Evolutionary conservation across 495 filamentous ascomycete species (phyloP), one percentile per base, ranked within the genome.

Genomic region (Lindgomyces ingoldianus): DNA sequence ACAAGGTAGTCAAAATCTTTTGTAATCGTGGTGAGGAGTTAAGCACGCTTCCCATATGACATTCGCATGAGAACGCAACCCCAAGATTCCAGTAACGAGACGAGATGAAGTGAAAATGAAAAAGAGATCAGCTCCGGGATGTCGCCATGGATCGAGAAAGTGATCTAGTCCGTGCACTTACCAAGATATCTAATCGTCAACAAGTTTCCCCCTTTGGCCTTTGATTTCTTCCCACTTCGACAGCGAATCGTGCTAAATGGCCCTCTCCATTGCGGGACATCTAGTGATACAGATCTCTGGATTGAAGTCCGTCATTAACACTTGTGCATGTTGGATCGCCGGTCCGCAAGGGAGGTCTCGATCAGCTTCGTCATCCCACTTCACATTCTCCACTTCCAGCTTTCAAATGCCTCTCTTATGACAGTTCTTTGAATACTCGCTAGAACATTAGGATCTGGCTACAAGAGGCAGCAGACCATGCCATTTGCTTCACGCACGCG

Each of bases 81-180:
- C n/a, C n/a, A n/a, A n/a, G n/a, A n/a, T n/a, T n/a, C n/a, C n/a
- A n/a, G n/a, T n/a, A n/a, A n/a, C 14, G 29, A 26, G 51, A 41
- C 12, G 51, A n/a, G 26, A 2, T 18, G 26, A 54, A 54, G 51
- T 21, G 3, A n/a, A 4, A 41, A 54, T 25, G 22, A 19, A 54
- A 26, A 18, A 36, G 12, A 41, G 51, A 54, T 54, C 29, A 27
- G 2, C 51, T 30, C 51, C 26, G 51, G 51, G 51, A 54, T 54
- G 51, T 30, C 14, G 51, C 30, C 44, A 47, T 51, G 22, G 6
- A 51, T 51, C 48, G 19, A 14, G 19, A 51, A 29, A 36, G 18
- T 29, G 27, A 24, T 4, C 12, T 41, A 3, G 25, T 36, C 51
- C 29, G 51, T 54, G 51, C 51, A 22, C 26, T 4, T n/a, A n/a